A percentile compares a stretch with the other conserved stretches of the same genome.
Evolutionary conservation across 2,329 filamentous ascomycete species (phyloP).

Genomic region (Cercospora janseana): DNA sequence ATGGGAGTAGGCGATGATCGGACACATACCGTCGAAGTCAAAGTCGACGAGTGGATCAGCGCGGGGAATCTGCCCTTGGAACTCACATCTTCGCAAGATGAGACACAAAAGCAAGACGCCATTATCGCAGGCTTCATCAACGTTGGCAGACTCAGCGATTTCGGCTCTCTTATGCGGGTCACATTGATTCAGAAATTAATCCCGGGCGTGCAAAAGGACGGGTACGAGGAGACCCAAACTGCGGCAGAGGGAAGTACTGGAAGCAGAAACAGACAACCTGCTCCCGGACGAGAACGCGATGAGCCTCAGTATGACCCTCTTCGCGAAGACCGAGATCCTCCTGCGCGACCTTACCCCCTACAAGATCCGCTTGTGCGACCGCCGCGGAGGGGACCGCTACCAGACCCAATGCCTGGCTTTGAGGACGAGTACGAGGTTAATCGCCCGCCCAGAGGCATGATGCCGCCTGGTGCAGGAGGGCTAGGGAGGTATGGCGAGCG

Average conservation of each 20-base stretch:
- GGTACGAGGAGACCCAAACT: constrained; percentile 62
- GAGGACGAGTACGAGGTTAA: constrained; percentile 90
- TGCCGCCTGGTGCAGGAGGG: constrained; percentile 22
- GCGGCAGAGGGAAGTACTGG: constrained; percentile 20
- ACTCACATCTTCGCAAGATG: constrained; percentile 20
- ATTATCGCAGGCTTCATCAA: constrained; percentile 70
- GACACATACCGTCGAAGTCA: constrained; percentile 74
- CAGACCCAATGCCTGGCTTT: constrained; percentile 78
- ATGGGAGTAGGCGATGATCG: constrained; percentile 77
- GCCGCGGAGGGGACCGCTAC: constrained; percentile 57
- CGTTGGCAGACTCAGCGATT: constrained; percentile 62
- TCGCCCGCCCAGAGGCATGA: constrained; percentile 57
- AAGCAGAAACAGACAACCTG: constrained; percentile 22
- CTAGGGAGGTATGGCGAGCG: constrained; percentile 69
- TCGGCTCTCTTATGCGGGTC: constrained; percentile 70
- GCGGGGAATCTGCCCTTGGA: constrained; percentile 55
- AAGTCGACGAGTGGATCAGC: constrained; percentile 71
- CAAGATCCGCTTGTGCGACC: constrained; percentile 53
- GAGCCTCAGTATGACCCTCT: constrained; percentile 47
- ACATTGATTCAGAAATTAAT: constrained; percentile 82
- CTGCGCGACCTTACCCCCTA: constrained; percentile 67
- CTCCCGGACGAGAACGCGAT: constrained; percentile 30
- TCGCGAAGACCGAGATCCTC: constrained; percentile 56
- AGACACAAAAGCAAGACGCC: constrained; percentile 43
- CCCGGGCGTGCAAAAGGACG: constrained; percentile 72